phyloP scores from a whole-genome alignment of 2,329 filamentous ascomycete genomes.

The Diplodia mutila region DNA sequence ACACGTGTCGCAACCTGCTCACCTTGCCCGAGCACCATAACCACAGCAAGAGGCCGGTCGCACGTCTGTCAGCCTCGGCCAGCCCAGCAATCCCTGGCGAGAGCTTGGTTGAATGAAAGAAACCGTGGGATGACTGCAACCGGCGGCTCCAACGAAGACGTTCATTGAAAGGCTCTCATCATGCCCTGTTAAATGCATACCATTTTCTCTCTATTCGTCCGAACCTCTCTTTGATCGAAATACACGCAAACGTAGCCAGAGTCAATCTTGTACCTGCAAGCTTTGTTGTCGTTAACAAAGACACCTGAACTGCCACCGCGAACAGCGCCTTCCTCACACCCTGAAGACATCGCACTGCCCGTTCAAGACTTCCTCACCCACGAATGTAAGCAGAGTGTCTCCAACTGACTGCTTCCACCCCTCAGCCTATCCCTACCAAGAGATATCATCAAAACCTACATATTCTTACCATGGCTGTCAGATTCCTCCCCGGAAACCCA shows the following conservation, averaged over 20 bases:
- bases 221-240: background rate
- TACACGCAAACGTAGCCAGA: background rate
- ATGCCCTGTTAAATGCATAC: background rate
- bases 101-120: background rate
- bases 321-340: background rate
- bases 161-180: background rate
- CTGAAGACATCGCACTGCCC: background rate
- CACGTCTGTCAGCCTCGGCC: background rate
- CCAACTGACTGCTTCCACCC: background rate
- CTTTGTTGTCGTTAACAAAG: conserved; percentile 9
- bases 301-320: background rate
- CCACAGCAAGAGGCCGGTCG: background rate
- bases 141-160: background rate
- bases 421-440: no score
- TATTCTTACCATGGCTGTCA: conserved; percentile 9
- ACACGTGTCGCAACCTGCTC: conserved; percentile 1
- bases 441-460: background rate
- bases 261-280: background rate
- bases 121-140: background rate
- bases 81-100: background rate
- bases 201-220: no score
- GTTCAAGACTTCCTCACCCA: background rate
- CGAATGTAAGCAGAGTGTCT: background rate
- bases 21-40: background rate
- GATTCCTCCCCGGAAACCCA: background rate